Evolutionary conservation across 1,284 basidiomycete genomes (phyloP), one percentile per base, ranked within the genome.

Genomic region (Trametes versicolor): DNA sequence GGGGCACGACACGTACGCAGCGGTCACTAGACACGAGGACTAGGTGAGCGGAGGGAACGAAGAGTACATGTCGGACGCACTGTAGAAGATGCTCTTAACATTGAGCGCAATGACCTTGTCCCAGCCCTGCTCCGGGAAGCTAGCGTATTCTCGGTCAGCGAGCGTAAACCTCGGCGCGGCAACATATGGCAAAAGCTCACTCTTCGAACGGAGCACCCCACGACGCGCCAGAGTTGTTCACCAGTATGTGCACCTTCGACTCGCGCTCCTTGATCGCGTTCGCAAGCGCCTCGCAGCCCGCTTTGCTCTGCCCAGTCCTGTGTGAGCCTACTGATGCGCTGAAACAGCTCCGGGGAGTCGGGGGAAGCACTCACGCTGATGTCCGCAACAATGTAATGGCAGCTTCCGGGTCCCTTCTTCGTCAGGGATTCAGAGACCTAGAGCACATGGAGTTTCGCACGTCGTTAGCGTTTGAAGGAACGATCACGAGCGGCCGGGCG

Each of bases 51-150:
- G 48, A 19, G 15, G 41, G 21, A 12, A 29, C 21, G n/a, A 53
- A 51, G 41, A 36, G 15, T 2, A 51, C 13, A 25, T 53, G 41
- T 25, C 45, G 29, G 45, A 78, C 88, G 63, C 63, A 93, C 92
- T 81, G 77, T 93, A 95, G 72, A 93, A 95, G 43, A 92, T 82
- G 67, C 89, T 87, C 81, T 95, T 95, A 53, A 94, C 84, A 71
- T 95, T 95, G 56, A 94, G 83, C 19, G 86, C 85, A 76, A 94
- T 85, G 39, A 95, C 81, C 39, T 90, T 88, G 72, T 96, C 94
- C 95, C 95, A 96, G 1, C 95, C 94, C 66, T 86, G 85, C 75
- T 92, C 91, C 0, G 93, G 93, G 67, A 94, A 89, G 71, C 78
- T 79, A 51, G 19, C 13, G 34, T 25, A 21, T 7, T 1, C 34